These are phyloP conservation scores for Orbilia ellipsospora DNA, from an alignment of 2,329 filamentous ascomycete genomes.

Conservation along the genomic window DNA sequence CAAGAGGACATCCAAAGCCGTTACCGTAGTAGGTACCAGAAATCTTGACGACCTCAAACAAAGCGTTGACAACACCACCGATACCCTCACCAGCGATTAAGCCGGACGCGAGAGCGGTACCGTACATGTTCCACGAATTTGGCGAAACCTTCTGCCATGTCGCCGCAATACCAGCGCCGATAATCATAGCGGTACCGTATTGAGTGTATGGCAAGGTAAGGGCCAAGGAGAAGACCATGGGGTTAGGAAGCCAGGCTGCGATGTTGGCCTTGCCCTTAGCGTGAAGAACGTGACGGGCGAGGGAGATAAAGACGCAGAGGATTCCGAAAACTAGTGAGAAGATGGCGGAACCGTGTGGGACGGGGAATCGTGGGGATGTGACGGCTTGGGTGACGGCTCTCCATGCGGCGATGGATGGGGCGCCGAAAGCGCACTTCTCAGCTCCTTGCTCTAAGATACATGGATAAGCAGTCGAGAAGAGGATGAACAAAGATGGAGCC, in stretches of 20 bases:
- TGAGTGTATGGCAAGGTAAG: conserved; percentile 55
- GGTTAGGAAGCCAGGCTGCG: conserved; percentile 63
- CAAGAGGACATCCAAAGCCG: conserved; percentile 39
- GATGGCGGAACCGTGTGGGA: conserved; percentile 54
- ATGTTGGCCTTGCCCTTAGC: conserved; percentile 50
- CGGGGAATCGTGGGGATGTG: conserved; percentile 54
- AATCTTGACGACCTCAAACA: conserved; percentile 54
- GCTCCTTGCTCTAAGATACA: conserved; percentile 51
- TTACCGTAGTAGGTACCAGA: conserved; percentile 46
- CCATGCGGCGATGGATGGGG: conserved; percentile 56
- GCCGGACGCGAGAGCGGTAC: conserved; percentile 54
- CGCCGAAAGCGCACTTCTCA: conserved; percentile 51
- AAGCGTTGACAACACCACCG: conserved; percentile 56
- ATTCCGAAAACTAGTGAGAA: conserved; percentile 53
- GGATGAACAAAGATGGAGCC: conserved; percentile 53
- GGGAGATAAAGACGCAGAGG: conserved; percentile 65
- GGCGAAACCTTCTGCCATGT: conserved; percentile 52
- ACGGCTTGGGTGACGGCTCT: conserved; percentile 56
- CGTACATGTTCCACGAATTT: conserved; percentile 53
- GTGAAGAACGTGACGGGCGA: conserved; percentile 70
- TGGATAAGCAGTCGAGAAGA: conserved; percentile 57
- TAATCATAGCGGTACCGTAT: conserved; percentile 57
- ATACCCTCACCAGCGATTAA: conserved; percentile 57
- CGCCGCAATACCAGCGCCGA: conserved; percentile 54
- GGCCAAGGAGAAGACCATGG: conserved; percentile 55